A percentile compares a stretch with the other conserved stretches of the same genome.
phyloP scores from a whole-genome alignment of 768 basidiomycete species.

The Antrodiella citrinella region DNA sequence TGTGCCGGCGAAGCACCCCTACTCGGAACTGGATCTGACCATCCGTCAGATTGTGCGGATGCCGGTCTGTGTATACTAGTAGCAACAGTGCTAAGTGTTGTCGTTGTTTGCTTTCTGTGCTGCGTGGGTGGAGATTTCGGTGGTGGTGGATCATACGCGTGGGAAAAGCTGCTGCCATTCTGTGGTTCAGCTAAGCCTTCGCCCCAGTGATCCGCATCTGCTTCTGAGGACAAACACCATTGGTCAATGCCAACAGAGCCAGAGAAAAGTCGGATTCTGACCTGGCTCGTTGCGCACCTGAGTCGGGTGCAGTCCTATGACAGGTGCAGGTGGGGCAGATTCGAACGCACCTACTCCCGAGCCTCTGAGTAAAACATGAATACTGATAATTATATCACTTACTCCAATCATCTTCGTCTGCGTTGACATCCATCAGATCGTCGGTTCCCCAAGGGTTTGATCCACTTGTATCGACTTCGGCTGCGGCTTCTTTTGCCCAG shows the following conservation, averaged over 20 bases:
- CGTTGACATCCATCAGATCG: constrained; percentile 90
- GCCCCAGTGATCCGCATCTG: background rate
- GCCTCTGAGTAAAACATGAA: background rate
- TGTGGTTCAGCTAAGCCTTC: too few species aligned
- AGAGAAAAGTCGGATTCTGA: too few species aligned
- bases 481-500: constrained; percentile 50
- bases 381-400: constrained; percentile 26
- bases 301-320: constrained; percentile 14
- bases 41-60: constrained; percentile 16
- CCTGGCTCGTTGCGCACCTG: too few species aligned
- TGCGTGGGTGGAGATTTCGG: background rate
- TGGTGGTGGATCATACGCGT: background rate
- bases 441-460: constrained; percentile 59
- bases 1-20: constrained; percentile 13
- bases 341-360: constrained; percentile 24
- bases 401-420: constrained; percentile 95
- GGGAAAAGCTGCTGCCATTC: background rate
- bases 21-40: constrained; percentile 7
- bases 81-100: background rate
- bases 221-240: too few species aligned
- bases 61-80: constrained; percentile 1
- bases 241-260: too few species aligned
- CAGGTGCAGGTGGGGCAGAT: constrained; percentile 19
- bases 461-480: constrained; percentile 23
- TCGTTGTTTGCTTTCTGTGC: background rate